These are phyloP conservation scores for Echium plantagineum DNA, from an alignment of 257 asterid genomes.

Conservation along the genomic window DNA sequence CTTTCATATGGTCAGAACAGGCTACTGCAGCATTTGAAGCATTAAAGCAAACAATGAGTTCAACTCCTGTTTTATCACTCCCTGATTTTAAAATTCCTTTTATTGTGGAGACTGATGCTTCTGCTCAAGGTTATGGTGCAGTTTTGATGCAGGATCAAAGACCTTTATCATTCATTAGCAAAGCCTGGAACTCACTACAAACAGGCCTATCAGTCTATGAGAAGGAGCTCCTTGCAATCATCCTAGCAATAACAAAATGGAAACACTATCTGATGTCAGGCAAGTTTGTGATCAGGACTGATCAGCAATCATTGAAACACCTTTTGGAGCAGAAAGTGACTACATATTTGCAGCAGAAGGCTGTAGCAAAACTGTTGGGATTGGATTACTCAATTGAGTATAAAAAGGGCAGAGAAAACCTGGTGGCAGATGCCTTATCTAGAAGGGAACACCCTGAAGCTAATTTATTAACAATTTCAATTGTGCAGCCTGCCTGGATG, in stretches of 20 bases:
- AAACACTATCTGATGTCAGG: not conserved
- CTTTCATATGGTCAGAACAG: too few relatives aligned
- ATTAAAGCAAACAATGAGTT: too few relatives aligned
- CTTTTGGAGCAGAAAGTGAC: not conserved
- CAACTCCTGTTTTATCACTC: too few relatives aligned
- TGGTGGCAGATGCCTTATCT: not conserved
- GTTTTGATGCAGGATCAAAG: too few relatives aligned
- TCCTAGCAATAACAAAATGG: not conserved
- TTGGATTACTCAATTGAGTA: not conserved
- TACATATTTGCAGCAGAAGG: not conserved
- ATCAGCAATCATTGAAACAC: not conserved
- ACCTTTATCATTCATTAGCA: not conserved
- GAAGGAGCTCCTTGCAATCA: constrained; percentile 4
- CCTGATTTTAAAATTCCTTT: too few relatives aligned
- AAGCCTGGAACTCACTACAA: not conserved
- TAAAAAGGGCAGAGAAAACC: not conserved
- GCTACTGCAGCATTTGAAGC: too few relatives aligned
- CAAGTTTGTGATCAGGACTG: not conserved
- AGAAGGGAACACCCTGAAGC: not conserved
- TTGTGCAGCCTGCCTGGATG: too few relatives aligned
- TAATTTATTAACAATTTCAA: too few relatives aligned
- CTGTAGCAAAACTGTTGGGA: not conserved
- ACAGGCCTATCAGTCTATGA: not conserved
- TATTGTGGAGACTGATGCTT: too few relatives aligned
- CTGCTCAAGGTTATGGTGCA: too few relatives aligned